Conservation (phyloP, 176 grass and related monocot genomes). For the Puccinellia tenuiflora region DNA sequence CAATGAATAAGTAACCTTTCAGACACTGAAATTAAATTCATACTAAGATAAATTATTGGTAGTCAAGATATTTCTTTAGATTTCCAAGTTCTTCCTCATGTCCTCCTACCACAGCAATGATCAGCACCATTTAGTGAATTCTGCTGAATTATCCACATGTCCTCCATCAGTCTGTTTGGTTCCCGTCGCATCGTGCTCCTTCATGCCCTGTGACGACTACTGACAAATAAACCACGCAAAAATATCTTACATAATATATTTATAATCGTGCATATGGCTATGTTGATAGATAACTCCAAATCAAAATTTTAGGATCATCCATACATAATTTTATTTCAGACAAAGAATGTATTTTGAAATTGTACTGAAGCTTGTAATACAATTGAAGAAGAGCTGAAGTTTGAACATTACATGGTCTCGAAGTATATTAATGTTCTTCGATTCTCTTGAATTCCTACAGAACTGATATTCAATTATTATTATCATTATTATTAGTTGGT, state of each 20-base stretch:
- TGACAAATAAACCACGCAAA: too few relatives aligned
- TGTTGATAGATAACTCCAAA: neutral
- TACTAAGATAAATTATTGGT: neutral
- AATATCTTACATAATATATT: too few relatives aligned
- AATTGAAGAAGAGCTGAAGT: slow-evolving; percentile 4
- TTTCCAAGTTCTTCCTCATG: neutral
- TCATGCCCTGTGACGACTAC: neutral
- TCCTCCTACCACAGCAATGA: neutral
- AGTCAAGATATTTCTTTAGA: neutral
- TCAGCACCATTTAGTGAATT: neutral
- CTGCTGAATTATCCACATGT: neutral
- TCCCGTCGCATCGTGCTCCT: neutral
- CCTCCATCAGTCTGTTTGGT: neutral
- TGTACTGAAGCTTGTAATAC: neutral
- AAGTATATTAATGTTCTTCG: neutral
- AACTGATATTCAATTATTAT: neutral
- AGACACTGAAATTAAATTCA: neutral
- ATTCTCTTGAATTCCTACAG: neutral
- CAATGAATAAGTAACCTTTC: neutral
- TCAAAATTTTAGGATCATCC: neutral
- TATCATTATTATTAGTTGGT: neutral
- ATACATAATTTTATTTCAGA: neutral
- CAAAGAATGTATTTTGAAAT: neutral
- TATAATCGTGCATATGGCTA: neutral
- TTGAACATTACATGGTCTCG: neutral